Evolutionary conservation across 305 asterid species (phyloP).

Genomic region (Fraxinus greggii): DNA sequence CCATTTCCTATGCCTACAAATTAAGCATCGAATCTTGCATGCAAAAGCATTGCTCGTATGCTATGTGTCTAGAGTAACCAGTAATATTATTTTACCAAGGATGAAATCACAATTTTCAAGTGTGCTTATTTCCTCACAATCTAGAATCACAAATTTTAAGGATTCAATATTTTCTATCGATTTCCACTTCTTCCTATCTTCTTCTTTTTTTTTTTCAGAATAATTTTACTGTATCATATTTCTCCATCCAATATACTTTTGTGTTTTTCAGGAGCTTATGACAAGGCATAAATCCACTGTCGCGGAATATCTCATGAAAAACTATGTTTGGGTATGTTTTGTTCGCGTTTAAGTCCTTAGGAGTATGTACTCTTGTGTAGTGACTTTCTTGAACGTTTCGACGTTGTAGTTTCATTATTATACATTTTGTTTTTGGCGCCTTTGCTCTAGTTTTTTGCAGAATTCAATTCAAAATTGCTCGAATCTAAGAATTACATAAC

Average conservation of each 20-base stretch:
- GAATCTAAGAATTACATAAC: slow-evolving; percentile 46
- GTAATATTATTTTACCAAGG: background rate
- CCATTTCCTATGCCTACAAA: background rate
- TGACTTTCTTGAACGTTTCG: background rate
- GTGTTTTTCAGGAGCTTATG: slow-evolving; percentile 35
- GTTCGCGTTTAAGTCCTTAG: background rate
- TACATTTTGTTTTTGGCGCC: background rate
- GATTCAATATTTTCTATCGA: background rate
- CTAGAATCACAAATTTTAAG: background rate
- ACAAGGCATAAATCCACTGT: background rate
- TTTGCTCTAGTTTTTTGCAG: slow-evolving; percentile 35
- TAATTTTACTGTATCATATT: background rate
- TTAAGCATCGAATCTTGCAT: background rate
- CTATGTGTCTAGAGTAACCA: background rate
- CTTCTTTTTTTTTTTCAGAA: background rate
- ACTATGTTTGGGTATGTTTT: background rate
- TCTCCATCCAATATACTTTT: background rate
- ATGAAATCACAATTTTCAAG: background rate
- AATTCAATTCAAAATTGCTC: slow-evolving; percentile 43
- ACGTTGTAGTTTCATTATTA: background rate
- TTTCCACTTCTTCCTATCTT: background rate
- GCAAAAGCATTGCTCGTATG: background rate
- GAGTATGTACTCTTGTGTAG: background rate
- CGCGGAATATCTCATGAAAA: background rate
- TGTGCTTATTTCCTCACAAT: background rate